Evolutionary conservation across 257 asterid species (phyloP).

Genomic region (Leonotis leonurus): DNA sequence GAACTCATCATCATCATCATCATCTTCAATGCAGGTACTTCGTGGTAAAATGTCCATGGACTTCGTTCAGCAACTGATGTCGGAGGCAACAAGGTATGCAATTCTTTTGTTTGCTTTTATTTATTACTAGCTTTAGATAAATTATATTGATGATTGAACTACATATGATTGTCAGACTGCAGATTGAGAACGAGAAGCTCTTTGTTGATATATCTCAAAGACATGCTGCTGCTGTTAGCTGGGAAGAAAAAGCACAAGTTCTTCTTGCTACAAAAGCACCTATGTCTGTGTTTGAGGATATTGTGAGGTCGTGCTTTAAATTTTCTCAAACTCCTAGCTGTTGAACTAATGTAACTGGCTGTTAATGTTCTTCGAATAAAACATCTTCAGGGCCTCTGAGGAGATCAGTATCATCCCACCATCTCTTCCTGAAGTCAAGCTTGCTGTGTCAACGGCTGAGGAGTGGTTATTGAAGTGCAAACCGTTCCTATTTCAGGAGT

Average conservation of each 20-base stretch:
- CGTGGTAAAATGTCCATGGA: constrained; percentile 52
- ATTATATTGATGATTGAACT: constrained; percentile 23
- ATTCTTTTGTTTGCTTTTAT: constrained; percentile 12
- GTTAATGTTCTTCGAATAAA: constrained; percentile 15
- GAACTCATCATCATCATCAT: constrained; percentile 1
- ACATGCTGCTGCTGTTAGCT: constrained; percentile 36
- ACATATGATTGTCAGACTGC: constrained; percentile 52
- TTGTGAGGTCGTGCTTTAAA: constrained; percentile 48
- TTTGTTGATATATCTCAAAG: constrained; percentile 51
- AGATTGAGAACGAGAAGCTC: constrained; percentile 68
- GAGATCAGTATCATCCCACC: constrained; percentile 58
- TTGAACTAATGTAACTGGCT: constrained; percentile 6
- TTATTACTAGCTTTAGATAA: constrained; percentile 1
- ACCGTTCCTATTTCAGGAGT: constrained; percentile 45
- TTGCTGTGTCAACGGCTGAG: constrained; percentile 62
- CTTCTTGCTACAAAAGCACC: constrained; percentile 45
- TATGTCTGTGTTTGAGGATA: constrained; percentile 61
- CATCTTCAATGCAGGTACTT: constrained; percentile 47
- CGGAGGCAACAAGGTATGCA: constrained; percentile 63
- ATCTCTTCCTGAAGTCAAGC: constrained; percentile 57
- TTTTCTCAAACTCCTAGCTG: constrained; percentile 6
- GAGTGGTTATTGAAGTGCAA: constrained; percentile 62
- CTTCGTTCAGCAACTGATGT: constrained; percentile 46
- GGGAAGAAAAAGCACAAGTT: constrained; percentile 69
- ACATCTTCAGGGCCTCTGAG: constrained; percentile 61